Percentiles rank a stretch among this genome's conserved stretches.
phyloP scores from a whole-genome alignment of 495 filamentous ascomycete species.

The Penicillium psychrofluorescens region DNA sequence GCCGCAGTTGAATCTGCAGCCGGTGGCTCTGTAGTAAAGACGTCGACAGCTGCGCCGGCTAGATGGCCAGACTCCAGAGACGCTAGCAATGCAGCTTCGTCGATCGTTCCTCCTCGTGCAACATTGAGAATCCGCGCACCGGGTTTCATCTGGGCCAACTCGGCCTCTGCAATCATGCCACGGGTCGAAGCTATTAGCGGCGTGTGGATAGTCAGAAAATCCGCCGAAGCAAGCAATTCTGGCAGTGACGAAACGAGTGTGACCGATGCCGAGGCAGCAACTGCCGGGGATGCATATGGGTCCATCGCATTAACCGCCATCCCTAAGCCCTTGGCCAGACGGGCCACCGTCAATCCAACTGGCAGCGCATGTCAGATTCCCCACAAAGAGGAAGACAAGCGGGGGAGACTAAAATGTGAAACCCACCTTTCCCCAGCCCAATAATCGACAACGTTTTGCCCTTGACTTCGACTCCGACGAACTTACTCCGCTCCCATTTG shows the following conservation, averaged over 20 bases:
- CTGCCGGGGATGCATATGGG: conserved; percentile 56
- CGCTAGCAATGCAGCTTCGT: conserved; percentile 59
- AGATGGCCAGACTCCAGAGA: conserved; percentile 61
- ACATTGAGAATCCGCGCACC: conserved; percentile 62
- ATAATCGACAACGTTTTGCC: conserved; percentile 62
- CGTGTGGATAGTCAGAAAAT: conserved; percentile 71
- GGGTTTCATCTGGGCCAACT: conserved; percentile 61
- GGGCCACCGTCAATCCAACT: conserved; percentile 65
- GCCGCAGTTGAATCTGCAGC: conserved; percentile 39
- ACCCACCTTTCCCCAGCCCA: conserved; percentile 56
- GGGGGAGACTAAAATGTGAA: not conserved
- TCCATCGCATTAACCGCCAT: conserved; percentile 62
- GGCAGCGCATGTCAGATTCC: not conserved
- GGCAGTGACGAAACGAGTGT: conserved; percentile 42
- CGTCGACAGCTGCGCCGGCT: conserved; percentile 66
- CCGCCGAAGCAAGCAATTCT: conserved; percentile 51
- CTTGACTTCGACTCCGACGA: conserved; percentile 64
- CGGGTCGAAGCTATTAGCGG: conserved; percentile 64
- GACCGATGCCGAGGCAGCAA: conserved; percentile 52
- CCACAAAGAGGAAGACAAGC: not conserved
- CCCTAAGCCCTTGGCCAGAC: conserved; percentile 59
- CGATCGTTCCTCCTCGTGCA: conserved; percentile 66
- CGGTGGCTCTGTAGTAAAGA: conserved; percentile 66
- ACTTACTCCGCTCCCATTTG: conserved; percentile 60
- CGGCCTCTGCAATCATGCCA: conserved; percentile 52